Evolutionary conservation across 352 stramenopile species (phyloP).

Genomic region (Phytophthora colocasiae): DNA sequence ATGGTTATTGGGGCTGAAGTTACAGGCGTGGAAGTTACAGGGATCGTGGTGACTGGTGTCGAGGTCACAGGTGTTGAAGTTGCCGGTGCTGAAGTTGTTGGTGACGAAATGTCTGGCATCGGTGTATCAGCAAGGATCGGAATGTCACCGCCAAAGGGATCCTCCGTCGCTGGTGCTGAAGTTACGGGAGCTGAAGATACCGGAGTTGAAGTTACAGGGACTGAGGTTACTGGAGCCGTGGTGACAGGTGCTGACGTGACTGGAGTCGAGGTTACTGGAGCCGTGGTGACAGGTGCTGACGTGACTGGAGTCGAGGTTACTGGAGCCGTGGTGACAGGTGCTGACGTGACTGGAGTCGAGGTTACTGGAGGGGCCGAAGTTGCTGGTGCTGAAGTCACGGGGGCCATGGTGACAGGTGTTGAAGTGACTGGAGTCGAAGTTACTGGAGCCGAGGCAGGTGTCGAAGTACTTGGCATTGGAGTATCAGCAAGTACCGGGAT

Average conservation of each 20-base stretch:
- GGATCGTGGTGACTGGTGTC: not conserved
- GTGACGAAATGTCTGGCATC: not conserved
- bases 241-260: not conserved
- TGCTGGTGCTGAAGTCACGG: no score
- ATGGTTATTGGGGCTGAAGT: not conserved
- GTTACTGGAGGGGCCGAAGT: not conserved
- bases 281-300: not conserved
- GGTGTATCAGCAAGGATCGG: slow-evolving; percentile 7
- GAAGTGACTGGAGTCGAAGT: not conserved
- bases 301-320: slow-evolving; percentile 5
- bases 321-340: not conserved
- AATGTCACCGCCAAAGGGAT: not conserved
- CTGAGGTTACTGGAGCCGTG: not conserved
- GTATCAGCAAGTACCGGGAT: not conserved
- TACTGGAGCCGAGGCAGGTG: not conserved
- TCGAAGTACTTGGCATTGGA: not conserved
- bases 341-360: not conserved
- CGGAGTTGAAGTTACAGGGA: not conserved
- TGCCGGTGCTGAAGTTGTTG: not conserved
- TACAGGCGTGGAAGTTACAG: slow-evolving; percentile 1
- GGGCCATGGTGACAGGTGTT: not conserved
- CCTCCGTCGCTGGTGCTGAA: slow-evolving; percentile 5
- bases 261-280: slow-evolving; percentile 5
- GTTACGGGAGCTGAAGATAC: not conserved
- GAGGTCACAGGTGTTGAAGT: not conserved